Evolutionary conservation across 1,139 yeast genomes (phyloP).

Genomic region (Candida albicans): DNA sequence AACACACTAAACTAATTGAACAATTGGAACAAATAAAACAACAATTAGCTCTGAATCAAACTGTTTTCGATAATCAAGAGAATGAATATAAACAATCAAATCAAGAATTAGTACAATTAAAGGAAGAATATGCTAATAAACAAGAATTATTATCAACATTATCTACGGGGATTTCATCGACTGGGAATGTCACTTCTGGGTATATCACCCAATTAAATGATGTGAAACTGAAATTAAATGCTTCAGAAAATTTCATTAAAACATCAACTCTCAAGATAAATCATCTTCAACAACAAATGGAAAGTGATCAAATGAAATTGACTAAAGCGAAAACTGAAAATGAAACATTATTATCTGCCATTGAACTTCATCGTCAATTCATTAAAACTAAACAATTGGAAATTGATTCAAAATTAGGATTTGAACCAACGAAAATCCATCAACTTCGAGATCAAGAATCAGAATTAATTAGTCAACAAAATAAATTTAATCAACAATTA

Average conservation of each 20-base stretch:
- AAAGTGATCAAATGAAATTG: conserved; percentile 53
- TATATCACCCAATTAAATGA: conserved; percentile 72
- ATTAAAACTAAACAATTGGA: conserved; percentile 43
- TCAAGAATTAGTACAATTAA: conserved; percentile 41
- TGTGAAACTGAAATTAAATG: conserved; percentile 58
- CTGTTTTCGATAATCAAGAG: conserved; percentile 29
- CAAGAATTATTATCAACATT: conserved; percentile 82
- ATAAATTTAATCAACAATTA: conserved; percentile 46
- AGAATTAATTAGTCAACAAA: conserved; percentile 25
- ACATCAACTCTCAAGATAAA: conserved; percentile 60
- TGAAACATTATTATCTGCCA: conserved; percentile 38
- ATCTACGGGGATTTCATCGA: conserved; percentile 87
- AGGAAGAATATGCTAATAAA: conserved; percentile 55
- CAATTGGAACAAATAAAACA: conserved; percentile 20
- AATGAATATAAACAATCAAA: conserved; percentile 45
- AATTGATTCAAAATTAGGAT: conserved; percentile 54
- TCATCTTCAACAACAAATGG: conserved; percentile 56
- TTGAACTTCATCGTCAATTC: conserved; percentile 42
- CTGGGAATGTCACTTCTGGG: conserved; percentile 76
- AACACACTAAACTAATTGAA: conserved; percentile 17
- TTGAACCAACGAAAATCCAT: conserved; percentile 49
- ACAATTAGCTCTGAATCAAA: conserved; percentile 31
- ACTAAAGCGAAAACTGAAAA: conserved; percentile 57
- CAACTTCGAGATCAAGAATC: conserved; percentile 48
- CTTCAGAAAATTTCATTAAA: conserved; percentile 56